These are phyloP conservation scores for Flagelloscypha sp. DNA, from an alignment of 768 basidiomycete genomes.

Conservation along the genomic window DNA sequence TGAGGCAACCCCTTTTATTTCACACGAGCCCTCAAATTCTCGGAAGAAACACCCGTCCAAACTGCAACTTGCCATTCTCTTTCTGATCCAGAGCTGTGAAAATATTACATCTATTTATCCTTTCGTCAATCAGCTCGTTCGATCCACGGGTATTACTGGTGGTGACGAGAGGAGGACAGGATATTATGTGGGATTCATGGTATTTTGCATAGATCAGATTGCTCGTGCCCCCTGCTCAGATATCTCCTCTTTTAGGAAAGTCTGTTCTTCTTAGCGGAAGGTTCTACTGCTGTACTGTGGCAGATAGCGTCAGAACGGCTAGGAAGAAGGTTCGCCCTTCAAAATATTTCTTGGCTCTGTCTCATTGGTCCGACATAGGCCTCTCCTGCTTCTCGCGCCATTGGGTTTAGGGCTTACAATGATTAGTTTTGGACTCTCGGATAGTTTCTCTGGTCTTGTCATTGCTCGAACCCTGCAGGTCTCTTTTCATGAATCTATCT, in stretches of 20 bases:
- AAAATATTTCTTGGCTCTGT: too few species aligned
- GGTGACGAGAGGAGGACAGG: conserved; percentile 15
- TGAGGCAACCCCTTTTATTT: too few species aligned
- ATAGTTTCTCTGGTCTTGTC: conserved; percentile 57
- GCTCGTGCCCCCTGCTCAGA: neutral
- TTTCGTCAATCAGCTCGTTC: conserved; percentile 17
- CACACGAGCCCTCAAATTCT: too few species aligned
- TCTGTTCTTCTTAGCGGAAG: conserved; percentile 68
- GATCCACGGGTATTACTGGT: conserved; percentile 14
- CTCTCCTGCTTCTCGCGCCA: conserved; percentile 60
- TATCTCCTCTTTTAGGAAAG: conserved; percentile 48
- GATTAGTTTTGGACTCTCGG: conserved; percentile 68
- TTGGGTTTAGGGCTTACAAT: conserved; percentile 59
- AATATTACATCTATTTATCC: too few species aligned
- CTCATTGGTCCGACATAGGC: too few species aligned
- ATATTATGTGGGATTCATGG: conserved; percentile 19
- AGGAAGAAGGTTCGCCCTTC: too few species aligned
- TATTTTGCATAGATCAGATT: conserved; percentile 14
- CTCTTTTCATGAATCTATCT: too few species aligned
- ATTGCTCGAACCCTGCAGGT: too few species aligned
- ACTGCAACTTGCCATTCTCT: conserved; percentile 9
- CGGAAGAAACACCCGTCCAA: too few species aligned
- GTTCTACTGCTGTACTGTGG: conserved; percentile 67
- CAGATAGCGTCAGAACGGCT: conserved; percentile 62
- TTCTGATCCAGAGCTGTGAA: conserved; percentile 7